A percentile compares a stretch with the other conserved stretches of the same genome.
Conservation (phyloP, 805 yeast species). For the Lachancea waltii region DNA sequence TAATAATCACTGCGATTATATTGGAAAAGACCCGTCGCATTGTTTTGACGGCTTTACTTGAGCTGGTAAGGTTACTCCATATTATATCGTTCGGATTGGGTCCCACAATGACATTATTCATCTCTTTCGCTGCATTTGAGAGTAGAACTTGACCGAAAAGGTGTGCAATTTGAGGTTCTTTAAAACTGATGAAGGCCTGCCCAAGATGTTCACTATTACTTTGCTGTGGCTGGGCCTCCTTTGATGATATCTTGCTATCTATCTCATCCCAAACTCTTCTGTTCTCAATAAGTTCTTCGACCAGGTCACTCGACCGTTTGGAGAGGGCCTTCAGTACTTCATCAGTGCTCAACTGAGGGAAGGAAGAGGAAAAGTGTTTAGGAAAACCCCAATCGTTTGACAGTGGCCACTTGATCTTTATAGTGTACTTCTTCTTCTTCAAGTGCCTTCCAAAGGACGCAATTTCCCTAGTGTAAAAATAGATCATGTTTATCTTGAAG, state of each 20-base stretch:
- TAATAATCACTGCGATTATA: constrained; percentile 41
- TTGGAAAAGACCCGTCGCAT: constrained; percentile 41
- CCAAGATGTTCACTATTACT: not conserved
- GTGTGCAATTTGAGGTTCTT: constrained; percentile 49
- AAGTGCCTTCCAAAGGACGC: too few relatives aligned
- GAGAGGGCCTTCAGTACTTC: not conserved
- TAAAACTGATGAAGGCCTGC: constrained; percentile 56
- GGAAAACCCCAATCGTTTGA: too few relatives aligned
- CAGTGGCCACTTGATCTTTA: too few relatives aligned
- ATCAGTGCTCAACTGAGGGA: too few relatives aligned
- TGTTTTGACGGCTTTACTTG: constrained; percentile 33
- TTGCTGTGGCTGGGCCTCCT: not conserved
- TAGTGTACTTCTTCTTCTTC: too few relatives aligned
- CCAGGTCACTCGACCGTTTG: not conserved
- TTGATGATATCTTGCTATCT: not conserved
- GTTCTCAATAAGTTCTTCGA: not conserved
- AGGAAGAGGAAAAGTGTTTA: too few relatives aligned
- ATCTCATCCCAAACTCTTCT: not conserved
- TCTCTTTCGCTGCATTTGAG: constrained; percentile 37
- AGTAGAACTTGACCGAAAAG: constrained; percentile 56
- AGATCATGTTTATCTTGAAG: too few relatives aligned
- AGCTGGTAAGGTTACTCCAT: constrained; percentile 56
- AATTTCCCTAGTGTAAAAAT: too few relatives aligned
- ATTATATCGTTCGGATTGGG: constrained; percentile 61
- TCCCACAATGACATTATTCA: constrained; percentile 42